Percentiles rank a stretch among this genome's conserved stretches.
Conservation (phyloP, 2,329 filamentous ascomycete genomes). For the Ophiostoma populinum region DNA sequence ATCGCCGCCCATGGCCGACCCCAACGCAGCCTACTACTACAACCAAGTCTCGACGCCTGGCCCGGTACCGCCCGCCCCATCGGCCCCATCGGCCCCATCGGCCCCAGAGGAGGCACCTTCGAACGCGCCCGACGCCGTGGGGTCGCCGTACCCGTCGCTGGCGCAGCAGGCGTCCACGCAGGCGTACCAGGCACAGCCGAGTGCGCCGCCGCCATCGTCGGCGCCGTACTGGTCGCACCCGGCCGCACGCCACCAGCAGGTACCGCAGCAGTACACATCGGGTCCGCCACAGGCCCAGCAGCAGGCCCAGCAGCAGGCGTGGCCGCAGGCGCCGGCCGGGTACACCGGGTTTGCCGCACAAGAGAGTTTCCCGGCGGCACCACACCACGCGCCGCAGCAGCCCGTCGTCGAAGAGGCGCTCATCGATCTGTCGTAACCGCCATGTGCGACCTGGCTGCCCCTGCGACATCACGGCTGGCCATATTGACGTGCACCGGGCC, state of each 20-base stretch:
- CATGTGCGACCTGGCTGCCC: no score
- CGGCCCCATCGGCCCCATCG: neutral
- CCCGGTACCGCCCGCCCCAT: neutral
- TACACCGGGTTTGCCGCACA: slow-evolving; percentile 37
- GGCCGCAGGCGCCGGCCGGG: slow-evolving; percentile 17
- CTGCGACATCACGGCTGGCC: no score
- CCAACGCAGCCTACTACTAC: slow-evolving; percentile 42
- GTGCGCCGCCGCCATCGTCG: no score
- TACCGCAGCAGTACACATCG: slow-evolving; percentile 14
- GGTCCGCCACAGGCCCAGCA: slow-evolving; percentile 24
- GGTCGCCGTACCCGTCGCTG: neutral
- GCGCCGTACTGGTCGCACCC: slow-evolving; percentile 31
- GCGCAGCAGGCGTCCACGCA: neutral
- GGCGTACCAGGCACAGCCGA: neutral
- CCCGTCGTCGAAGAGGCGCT: slow-evolving; percentile 56
- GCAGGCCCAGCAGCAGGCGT: slow-evolving; percentile 13
- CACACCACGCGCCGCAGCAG: slow-evolving; percentile 41
- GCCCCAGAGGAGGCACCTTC: neutral
- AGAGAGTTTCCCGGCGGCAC: slow-evolving; percentile 47
- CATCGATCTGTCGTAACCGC: slow-evolving; percentile 51
- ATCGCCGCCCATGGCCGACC: slow-evolving; percentile 26
- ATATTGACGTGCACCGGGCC: no score
- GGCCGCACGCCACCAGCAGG: slow-evolving; percentile 23
- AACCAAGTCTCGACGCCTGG: slow-evolving; percentile 15
- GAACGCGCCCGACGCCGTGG: neutral